A percentile compares a stretch with the other conserved stretches of the same genome.
phyloP scores from a whole-genome alignment of 768 basidiomycete species.

The Lactarius psammicola region DNA sequence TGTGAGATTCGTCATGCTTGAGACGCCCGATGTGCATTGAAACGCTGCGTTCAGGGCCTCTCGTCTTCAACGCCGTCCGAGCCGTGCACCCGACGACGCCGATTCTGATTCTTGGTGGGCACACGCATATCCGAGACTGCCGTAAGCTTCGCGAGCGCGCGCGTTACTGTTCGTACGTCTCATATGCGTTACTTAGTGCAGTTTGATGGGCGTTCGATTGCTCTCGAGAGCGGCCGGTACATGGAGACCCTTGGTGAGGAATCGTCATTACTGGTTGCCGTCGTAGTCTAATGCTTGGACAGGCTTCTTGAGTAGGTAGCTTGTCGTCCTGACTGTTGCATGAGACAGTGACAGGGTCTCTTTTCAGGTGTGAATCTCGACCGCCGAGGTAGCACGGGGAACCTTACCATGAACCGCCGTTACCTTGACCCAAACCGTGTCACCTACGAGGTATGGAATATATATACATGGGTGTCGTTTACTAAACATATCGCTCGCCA shows the following conservation, averaged over 20 bases:
- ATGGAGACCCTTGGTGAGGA: slow-evolving; percentile 85
- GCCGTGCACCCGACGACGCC: slow-evolving; percentile 70
- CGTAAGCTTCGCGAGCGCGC: slow-evolving; percentile 39
- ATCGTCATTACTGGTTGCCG: not conserved
- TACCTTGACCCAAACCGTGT: slow-evolving; percentile 81
- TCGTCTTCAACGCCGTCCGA: slow-evolving; percentile 72
- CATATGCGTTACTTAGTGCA: slow-evolving; percentile 42
- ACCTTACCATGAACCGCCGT: slow-evolving; percentile 63
- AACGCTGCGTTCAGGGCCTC: slow-evolving; percentile 50
- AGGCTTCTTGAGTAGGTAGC: slow-evolving; percentile 61
- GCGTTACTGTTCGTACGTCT: not conserved
- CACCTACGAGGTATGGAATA: slow-evolving; percentile 58
- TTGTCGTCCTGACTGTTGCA: not conserved
- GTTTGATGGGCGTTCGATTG: slow-evolving; percentile 72
- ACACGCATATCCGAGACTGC: slow-evolving; percentile 80
- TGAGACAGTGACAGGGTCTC: slow-evolving; percentile 7
- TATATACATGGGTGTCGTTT: not conserved
- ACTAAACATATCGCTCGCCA: slow-evolving; percentile 29
- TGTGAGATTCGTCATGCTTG: slow-evolving; percentile 42
- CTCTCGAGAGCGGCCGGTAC: slow-evolving; percentile 81
- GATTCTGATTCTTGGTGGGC: slow-evolving; percentile 81
- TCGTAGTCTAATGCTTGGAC: slow-evolving; percentile 9
- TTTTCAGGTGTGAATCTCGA: slow-evolving; percentile 49
- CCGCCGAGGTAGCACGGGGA: slow-evolving; percentile 40
- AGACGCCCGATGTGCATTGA: not conserved